Conservation (phyloP, 176 grass and related monocot genomes). For the Metroxylon sagu region DNA sequence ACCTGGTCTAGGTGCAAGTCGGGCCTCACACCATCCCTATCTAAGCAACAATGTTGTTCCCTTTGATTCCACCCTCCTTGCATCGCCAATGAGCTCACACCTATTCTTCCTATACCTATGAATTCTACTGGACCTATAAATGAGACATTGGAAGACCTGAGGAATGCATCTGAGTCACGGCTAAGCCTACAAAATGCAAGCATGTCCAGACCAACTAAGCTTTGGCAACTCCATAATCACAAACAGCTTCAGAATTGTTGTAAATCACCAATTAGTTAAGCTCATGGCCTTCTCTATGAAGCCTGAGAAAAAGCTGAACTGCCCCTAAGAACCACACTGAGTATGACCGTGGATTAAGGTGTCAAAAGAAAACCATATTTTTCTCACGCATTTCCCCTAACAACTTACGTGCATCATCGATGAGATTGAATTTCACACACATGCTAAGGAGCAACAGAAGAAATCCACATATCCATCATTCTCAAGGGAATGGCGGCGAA, state of each 20-base stretch:
- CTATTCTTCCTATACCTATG: no score
- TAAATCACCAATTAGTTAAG: conserved; percentile 25
- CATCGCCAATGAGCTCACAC: neutral
- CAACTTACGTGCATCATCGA: conserved; percentile 6
- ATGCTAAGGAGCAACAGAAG: conserved; percentile 22
- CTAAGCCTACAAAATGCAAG: conserved; percentile 10
- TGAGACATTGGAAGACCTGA: conserved; percentile 14
- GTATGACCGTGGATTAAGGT: conserved; percentile 23
- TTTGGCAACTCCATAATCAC: conserved; percentile 9
- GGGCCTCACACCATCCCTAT: conserved; percentile 15
- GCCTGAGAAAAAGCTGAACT: conserved; percentile 7
- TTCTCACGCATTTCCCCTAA: conserved; percentile 25
- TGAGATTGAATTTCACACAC: conserved; percentile 13
- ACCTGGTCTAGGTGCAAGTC: no score
- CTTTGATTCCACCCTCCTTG: conserved; percentile 3
- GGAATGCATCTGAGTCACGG: conserved; percentile 16
- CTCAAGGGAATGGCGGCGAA: conserved; percentile 19
- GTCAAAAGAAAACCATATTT: conserved; percentile 29
- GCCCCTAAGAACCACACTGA: conserved; percentile 8
- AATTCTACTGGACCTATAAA: neutral
- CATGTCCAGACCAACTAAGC: conserved; percentile 10
- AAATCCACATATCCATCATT: conserved; percentile 24
- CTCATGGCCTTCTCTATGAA: conserved; percentile 29
- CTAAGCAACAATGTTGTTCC: conserved; percentile 20
- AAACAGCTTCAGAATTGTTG: conserved; percentile 18